A percentile compares a stretch with the other conserved stretches of the same genome.
Evolutionary conservation across 768 basidiomycete species (phyloP).

Genomic region (Russula abietina): DNA sequence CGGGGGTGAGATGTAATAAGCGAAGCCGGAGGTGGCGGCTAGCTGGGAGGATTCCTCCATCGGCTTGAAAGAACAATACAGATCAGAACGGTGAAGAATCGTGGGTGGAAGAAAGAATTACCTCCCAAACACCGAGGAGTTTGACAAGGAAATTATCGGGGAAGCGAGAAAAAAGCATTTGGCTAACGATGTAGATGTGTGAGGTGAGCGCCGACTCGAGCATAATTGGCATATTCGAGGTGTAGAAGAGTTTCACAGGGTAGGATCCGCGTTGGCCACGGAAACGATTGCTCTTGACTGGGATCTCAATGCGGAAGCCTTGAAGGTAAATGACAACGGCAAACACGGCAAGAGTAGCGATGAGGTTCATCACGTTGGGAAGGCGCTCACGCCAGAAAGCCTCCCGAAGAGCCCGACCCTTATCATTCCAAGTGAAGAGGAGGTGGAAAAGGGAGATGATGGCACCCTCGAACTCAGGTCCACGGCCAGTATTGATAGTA

Average conservation of each 20-base stretch:
- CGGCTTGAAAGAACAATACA: constrained; percentile 46
- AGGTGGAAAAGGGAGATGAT: constrained; percentile 95
- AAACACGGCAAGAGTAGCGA: constrained; percentile 88
- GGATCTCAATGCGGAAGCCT: constrained; percentile 98
- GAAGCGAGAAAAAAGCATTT: constrained; percentile 92
- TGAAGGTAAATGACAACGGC: constrained; percentile 96
- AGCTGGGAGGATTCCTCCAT: constrained; percentile 93
- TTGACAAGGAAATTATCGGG: constrained; percentile 85
- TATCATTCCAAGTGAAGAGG: constrained; percentile 97
- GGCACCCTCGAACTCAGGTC: constrained; percentile 97
- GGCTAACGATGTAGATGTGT: constrained; percentile 93
- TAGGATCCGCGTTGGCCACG: constrained; percentile 93
- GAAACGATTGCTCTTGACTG: constrained; percentile 94
- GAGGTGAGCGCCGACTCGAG: constrained; percentile 87
- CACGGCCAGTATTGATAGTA: constrained; percentile 95
- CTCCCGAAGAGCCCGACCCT: constrained; percentile 92
- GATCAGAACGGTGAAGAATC: constrained; percentile 8
- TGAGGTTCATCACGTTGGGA: constrained; percentile 96
- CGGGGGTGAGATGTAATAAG: constrained; percentile 98
- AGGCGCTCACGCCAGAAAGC: constrained; percentile 97
- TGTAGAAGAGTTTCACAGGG: constrained; percentile 98
- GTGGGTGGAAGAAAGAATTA: constrained; percentile 33
- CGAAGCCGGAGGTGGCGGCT: constrained; percentile 81
- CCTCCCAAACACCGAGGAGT: constrained; percentile 98
- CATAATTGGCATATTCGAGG: constrained; percentile 99